Conservation (phyloP, 768 basidiomycete species). For the Boletus rubescentipes region DNA sequence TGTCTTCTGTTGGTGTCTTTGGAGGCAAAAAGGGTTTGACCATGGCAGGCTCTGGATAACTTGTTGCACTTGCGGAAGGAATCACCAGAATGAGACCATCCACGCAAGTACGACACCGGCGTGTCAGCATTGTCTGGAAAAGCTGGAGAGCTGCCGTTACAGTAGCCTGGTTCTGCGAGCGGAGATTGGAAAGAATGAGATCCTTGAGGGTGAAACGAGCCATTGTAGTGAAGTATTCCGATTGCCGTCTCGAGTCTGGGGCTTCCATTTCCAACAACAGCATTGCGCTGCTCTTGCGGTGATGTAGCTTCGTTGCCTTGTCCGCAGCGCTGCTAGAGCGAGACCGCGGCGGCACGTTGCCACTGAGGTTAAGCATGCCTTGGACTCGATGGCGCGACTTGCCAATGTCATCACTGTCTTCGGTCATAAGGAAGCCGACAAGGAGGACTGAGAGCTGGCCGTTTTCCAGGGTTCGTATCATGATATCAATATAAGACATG, state of each 20-base stretch:
- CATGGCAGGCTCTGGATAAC: constrained; percentile 62
- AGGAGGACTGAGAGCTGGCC: constrained; percentile 70
- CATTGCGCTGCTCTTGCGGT: constrained; percentile 88
- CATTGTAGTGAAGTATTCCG: constrained; percentile 84
- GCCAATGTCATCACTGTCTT: constrained; percentile 72
- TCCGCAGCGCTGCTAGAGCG: constrained; percentile 31
- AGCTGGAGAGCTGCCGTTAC: constrained; percentile 79
- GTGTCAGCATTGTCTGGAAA: constrained; percentile 68
- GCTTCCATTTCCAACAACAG: constrained; percentile 84
- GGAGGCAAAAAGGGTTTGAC: constrained; percentile 25
- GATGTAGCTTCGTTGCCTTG: constrained; percentile 47
- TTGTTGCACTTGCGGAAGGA: constrained; percentile 70
- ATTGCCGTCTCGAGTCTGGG: constrained; percentile 64
- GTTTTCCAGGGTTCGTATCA: constrained; percentile 71
- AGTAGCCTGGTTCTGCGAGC: constrained; percentile 62
- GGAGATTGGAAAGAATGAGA: constrained; percentile 75
- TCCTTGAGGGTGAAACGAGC: constrained; percentile 93
- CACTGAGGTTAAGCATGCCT: constrained; percentile 43
- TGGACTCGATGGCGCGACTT: constrained; percentile 43
- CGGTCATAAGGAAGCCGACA: constrained; percentile 78
- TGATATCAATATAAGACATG: constrained; percentile 91
- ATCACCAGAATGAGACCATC: constrained; percentile 72
- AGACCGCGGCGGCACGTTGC: constrained; percentile 34
- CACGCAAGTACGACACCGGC: constrained; percentile 62
- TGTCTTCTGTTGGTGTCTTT: constrained; percentile 37